These are phyloP conservation scores for Venturia effusa DNA, from an alignment of 2,329 filamentous ascomycete species.

Conservation along the genomic window DNA sequence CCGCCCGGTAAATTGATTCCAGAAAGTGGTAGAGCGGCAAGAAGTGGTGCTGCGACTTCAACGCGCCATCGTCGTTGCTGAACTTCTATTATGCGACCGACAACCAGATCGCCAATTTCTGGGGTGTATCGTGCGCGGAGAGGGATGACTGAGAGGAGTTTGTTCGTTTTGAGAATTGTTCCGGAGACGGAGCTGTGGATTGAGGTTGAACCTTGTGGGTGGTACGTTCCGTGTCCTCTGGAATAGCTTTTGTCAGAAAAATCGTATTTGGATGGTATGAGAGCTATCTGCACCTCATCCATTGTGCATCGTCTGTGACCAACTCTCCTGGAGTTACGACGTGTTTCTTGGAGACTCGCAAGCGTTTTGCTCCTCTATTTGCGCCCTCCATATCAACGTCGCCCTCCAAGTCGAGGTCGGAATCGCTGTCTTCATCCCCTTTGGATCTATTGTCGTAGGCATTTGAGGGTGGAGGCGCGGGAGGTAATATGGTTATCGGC, in stretches of 20 bases:
- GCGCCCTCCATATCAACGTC: constrained; percentile 39
- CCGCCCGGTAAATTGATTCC: constrained; percentile 93
- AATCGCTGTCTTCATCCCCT: constrained; percentile 20
- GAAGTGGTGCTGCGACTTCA: constrained; percentile 78
- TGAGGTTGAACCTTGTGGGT: constrained; percentile 47
- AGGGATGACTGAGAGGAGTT: constrained; percentile 82
- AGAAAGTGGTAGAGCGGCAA: constrained; percentile 74
- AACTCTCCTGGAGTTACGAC: constrained; percentile 84
- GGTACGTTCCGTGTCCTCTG: constrained; percentile 88
- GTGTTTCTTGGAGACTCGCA: constrained; percentile 25
- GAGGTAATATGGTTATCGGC: constrained; percentile 50
- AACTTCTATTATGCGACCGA: constrained; percentile 91
- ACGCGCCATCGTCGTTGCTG: constrained; percentile 90
- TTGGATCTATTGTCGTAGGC: constrained; percentile 20
- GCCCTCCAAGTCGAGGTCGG: constrained; percentile 31
- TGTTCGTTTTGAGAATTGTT: constrained; percentile 87
- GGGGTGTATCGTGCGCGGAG: constrained; percentile 88
- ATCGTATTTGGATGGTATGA: neutral
- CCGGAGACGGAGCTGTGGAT: constrained; percentile 89
- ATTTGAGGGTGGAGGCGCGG: constrained; percentile 28
- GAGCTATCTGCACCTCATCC: constrained; percentile 51
- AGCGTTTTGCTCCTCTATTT: constrained; percentile 29
- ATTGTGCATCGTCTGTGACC: constrained; percentile 87
- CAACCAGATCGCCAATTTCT: constrained; percentile 90
- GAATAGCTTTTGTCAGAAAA: constrained; percentile 1